These are phyloP conservation scores for Hylodesmum podocarpum DNA, from an alignment of 306 rosid species.

Conservation along the genomic window DNA sequence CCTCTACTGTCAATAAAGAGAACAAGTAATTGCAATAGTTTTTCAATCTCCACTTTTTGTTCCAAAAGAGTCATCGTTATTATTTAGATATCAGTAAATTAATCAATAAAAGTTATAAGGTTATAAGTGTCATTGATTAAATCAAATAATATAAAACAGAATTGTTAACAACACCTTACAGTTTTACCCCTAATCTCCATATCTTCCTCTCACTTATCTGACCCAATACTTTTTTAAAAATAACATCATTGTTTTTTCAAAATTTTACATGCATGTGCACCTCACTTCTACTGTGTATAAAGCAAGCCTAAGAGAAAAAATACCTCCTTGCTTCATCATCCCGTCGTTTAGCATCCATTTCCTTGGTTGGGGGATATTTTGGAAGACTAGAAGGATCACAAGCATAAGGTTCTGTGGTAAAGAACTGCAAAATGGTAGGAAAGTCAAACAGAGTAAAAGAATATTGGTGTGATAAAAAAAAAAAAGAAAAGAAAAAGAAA, in stretches of 20 bases:
- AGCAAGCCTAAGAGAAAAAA: slow-evolving; percentile 11
- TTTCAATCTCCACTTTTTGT: slow-evolving; percentile 18
- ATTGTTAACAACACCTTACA: not conserved
- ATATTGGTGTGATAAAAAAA: not conserved
- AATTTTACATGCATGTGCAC: not conserved
- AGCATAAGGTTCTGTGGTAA: slow-evolving; percentile 82
- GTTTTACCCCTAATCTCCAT: not conserved
- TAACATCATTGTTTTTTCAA: not conserved
- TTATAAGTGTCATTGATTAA: slow-evolving; percentile 1
- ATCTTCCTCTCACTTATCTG: not conserved
- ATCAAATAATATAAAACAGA: not conserved
- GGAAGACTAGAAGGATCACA: slow-evolving; percentile 94
- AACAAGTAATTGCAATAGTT: slow-evolving; percentile 3
- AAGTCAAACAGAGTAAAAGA: slow-evolving; percentile 21
- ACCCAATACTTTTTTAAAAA: not conserved
- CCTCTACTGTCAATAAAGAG: not conserved
- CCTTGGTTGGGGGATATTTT: slow-evolving; percentile 91
- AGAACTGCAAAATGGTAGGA: slow-evolving; percentile 65
- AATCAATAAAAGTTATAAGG: not conserved
- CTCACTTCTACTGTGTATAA: slow-evolving; percentile 19
- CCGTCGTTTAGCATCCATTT: slow-evolving; percentile 88
- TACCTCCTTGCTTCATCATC: slow-evolving; percentile 87
- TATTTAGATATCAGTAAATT: not conserved
- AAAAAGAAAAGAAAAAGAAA: no score
- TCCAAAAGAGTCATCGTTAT: not conserved